Evolutionary conservation across 1,284 basidiomycete species (phyloP).

Genomic region (Naganishia albida): DNA sequence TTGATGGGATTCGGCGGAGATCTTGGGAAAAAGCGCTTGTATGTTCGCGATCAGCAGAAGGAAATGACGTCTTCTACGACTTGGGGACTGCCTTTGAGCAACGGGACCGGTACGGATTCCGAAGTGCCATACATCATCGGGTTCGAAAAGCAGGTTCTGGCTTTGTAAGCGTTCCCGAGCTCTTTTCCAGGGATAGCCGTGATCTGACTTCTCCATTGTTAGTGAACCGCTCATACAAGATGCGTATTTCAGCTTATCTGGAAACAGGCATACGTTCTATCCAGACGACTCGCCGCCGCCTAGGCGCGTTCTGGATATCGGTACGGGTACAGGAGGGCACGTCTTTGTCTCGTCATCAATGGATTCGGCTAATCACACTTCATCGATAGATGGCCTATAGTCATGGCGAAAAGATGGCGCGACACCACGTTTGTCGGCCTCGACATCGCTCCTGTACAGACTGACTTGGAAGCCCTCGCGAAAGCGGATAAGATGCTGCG

Average conservation of each 20-base stretch:
- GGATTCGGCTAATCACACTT: too few relatives aligned
- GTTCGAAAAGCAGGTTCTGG: constrained; percentile 49
- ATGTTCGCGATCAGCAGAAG: background rate
- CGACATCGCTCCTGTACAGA: constrained; percentile 47
- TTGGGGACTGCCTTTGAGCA: background rate
- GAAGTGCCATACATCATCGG: constrained; percentile 45
- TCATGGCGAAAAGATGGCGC: constrained; percentile 48
- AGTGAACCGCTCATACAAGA: constrained; percentile 50
- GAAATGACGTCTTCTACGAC: background rate
- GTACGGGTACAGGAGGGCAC: constrained; percentile 47
- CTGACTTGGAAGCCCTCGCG: constrained; percentile 41
- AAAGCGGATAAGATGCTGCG: constrained; percentile 35
- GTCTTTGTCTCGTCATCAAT: too few relatives aligned
- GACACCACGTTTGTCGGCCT: constrained; percentile 46
- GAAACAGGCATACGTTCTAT: constrained; percentile 44
- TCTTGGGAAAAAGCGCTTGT: constrained; percentile 27
- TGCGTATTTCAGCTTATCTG: constrained; percentile 45
- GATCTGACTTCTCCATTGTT: background rate
- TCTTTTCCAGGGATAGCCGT: background rate
- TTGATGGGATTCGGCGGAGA: constrained; percentile 33
- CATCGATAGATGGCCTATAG: constrained; percentile 48
- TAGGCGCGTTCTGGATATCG: constrained; percentile 48
- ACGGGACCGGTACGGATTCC: background rate
- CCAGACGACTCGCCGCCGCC: constrained; percentile 38
- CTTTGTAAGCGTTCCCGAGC: constrained; percentile 42